These are phyloP conservation scores for Poa pratensis DNA, from an alignment of 176 grass and related monocot genomes.

Conservation along the genomic window DNA sequence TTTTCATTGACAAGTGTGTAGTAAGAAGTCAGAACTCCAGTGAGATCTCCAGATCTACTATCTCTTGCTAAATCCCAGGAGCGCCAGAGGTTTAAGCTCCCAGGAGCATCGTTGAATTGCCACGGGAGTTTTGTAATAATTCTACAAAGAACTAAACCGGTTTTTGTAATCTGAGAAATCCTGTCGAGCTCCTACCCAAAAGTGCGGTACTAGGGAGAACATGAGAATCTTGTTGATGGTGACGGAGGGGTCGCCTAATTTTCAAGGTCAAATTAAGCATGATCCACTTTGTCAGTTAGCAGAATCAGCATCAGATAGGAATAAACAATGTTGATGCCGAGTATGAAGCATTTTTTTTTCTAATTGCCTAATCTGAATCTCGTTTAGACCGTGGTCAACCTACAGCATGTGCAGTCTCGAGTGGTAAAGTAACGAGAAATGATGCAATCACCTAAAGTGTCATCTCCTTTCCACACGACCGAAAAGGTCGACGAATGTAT, in stretches of 20 bases:
- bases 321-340: slow-evolving; percentile 29
- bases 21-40: neutral
- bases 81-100: neutral
- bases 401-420: slow-evolving; percentile 28
- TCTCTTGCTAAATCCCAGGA: neutral
- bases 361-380: slow-evolving; percentile 2
- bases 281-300: neutral
- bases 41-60: neutral
- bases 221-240: slow-evolving; percentile 15
- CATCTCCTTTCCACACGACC: neutral
- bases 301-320: slow-evolving; percentile 3
- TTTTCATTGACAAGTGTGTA: neutral
- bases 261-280: slow-evolving; percentile 1
- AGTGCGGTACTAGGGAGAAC: neutral
- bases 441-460: slow-evolving; percentile 38
- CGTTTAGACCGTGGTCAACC: slow-evolving; percentile 30
- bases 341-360: neutral
- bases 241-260: slow-evolving; percentile 36
- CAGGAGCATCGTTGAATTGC: neutral
- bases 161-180: neutral
- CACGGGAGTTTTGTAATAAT: too few species aligned
- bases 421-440: slow-evolving; percentile 20
- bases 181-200: neutral
- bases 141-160: neutral
- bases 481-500: neutral